Evolutionary conservation across 2,329 filamentous ascomycete genomes (phyloP), one percentile per base, ranked within the genome.

Genomic region (Curvularia lunata): DNA sequence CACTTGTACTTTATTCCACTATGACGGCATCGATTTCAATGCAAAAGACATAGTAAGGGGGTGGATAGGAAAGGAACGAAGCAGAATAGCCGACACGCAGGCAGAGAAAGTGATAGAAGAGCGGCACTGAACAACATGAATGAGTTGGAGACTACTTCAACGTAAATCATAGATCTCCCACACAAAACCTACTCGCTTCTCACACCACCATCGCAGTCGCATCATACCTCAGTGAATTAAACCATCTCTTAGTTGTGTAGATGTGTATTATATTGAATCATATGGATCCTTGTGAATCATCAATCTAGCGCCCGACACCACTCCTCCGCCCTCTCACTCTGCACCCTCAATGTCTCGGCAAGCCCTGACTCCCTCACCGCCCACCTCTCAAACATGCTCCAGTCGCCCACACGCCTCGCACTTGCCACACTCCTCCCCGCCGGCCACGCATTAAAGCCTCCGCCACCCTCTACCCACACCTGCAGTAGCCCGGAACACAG

Each of bases 371-470:
- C 47, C 19, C 53, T 40, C n/a, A 38, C 56, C 4, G 51, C 60
- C 41, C 51, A 60, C 4, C 12, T 61, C 48, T 61, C 65, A 58
- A 61, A 51, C 13, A 21, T 48, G 8, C 16, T 18, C 72, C 71
- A 75, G 43, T 64, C 49, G 4, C 34, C 52, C 2, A 74, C 59
- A 30, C 59, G 56, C 25, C 30, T 43, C 7, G 63, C 60, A 48
- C 62, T 70, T 7, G 60, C 58, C 21, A 68, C 65, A 19, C 71
- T 75, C 8, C 57, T 43, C 1, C 70, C 70, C 4, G 72, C 70
- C 0, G 63, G 67, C 61, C 65, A 72, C 21, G 64, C 64, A 57
- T 73, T 74, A 23, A 75, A 66, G 0, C 72, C 71, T 1, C 66
- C 70, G 4, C 68, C 71, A 12, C 61, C 56, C 2, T 70, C 64